These are phyloP conservation scores for Tolypocladium nubicola DNA, from an alignment of 2,329 filamentous ascomycete species.

Conservation along the genomic window DNA sequence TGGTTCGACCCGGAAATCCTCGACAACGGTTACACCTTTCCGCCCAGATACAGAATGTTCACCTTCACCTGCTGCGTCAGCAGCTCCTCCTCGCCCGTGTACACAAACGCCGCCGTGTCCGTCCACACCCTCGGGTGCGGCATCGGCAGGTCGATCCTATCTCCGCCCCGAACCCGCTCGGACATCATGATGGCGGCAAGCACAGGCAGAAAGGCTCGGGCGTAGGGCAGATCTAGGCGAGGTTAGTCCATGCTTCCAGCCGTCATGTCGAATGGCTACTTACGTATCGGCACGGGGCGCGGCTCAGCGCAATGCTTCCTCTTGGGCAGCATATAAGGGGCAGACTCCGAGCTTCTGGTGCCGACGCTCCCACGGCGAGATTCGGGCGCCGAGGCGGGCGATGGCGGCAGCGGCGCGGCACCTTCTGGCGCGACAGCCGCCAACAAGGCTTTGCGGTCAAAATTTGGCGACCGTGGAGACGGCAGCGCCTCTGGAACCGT, in stretches of 20 bases:
- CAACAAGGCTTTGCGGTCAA: slow-evolving; percentile 7
- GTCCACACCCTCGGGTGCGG: slow-evolving; percentile 46
- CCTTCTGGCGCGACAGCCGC: neutral
- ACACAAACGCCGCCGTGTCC: slow-evolving; percentile 44
- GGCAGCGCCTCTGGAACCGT: slow-evolving; percentile 28
- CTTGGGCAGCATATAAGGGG: neutral
- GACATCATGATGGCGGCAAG: slow-evolving; percentile 45
- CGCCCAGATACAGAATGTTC: slow-evolving; percentile 46
- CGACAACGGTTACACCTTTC: slow-evolving; percentile 23
- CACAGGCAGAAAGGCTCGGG: slow-evolving; percentile 34
- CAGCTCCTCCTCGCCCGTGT: slow-evolving; percentile 35
- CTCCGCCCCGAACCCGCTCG: slow-evolving; percentile 37
- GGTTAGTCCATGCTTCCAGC: neutral
- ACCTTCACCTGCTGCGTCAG: slow-evolving; percentile 34
- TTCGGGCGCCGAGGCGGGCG: neutral
- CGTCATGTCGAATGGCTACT: neutral
- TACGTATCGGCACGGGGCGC: slow-evolving; percentile 6
- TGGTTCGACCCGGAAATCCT: too few relatives aligned
- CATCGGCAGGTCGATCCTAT: slow-evolving; percentile 46
- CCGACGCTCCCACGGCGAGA: neutral
- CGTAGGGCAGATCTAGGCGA: slow-evolving; percentile 17
- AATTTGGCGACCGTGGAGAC: slow-evolving; percentile 7
- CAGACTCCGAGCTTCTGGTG: neutral
- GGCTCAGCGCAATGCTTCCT: neutral
- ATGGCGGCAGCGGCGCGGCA: neutral